Percentiles rank a stretch among this genome's conserved stretches.
Conservation (phyloP, 108 stramenopile species). For the Bacterosira constricta region DNA sequence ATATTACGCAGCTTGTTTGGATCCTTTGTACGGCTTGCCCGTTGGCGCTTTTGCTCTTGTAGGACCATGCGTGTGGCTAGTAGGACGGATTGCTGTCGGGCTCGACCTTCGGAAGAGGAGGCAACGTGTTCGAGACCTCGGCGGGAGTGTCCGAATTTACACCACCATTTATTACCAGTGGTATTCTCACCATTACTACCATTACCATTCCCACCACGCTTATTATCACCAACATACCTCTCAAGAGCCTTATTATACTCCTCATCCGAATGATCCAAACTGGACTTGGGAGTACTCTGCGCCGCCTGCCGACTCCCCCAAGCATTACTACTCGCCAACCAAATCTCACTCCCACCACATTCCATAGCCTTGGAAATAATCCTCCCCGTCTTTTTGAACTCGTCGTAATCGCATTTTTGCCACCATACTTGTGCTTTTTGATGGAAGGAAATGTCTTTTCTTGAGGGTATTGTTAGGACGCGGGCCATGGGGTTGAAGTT, state of each 20-base stretch:
- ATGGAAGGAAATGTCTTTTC: conserved; percentile 63
- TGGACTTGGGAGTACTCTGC: not conserved
- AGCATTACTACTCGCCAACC: conserved; percentile 73
- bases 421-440: conserved; percentile 82
- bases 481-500: conserved; percentile 84
- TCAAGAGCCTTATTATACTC: conserved; percentile 28
- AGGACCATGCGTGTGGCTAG: conserved; percentile 65
- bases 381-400: conserved; percentile 87
- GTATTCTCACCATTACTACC: not conserved
- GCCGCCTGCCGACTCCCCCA: conserved; percentile 53
- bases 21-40: conserved; percentile 63
- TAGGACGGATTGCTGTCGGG: conserved; percentile 76
- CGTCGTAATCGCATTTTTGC: conserved; percentile 84
- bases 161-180: conserved; percentile 78
- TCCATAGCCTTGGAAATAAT: conserved; percentile 88
- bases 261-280: not conserved
- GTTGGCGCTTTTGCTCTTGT: conserved; percentile 80
- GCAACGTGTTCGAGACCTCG: conserved; percentile 89
- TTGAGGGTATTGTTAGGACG: conserved; percentile 72
- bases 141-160: conserved; percentile 87
- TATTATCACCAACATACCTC: conserved; percentile 25
- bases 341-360: conserved; percentile 86
- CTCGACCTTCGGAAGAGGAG: conserved; percentile 75
- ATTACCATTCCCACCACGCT: not conserved
- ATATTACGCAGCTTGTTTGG: conserved; percentile 75